These are phyloP conservation scores for Rosa rugosa DNA, from an alignment of 306 rosid species.

Conservation along the genomic window DNA sequence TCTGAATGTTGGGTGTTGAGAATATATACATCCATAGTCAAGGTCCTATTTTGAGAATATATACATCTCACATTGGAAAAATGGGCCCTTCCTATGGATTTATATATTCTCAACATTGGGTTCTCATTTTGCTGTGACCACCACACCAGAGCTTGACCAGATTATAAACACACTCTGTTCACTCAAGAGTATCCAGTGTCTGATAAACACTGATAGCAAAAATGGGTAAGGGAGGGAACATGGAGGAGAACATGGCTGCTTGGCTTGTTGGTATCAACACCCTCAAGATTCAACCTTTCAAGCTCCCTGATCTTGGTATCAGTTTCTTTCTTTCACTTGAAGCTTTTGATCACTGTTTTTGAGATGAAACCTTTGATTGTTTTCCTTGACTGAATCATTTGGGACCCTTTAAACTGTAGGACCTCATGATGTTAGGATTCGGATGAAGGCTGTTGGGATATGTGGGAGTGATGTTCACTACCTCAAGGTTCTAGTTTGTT, in stretches of 20 bases:
- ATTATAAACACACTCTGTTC: background rate
- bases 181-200: background rate
- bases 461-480: conserved; percentile 97
- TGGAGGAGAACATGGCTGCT: conserved; percentile 82
- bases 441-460: conserved; percentile 92
- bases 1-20: background rate
- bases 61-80: no score
- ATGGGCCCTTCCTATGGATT: no score
- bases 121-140: background rate
- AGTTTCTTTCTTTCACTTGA: background rate
- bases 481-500: conserved; percentile 51
- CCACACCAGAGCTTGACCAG: background rate
- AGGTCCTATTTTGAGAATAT: no score
- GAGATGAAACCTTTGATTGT: background rate
- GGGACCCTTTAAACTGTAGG: conserved; percentile 39
- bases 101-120: no score
- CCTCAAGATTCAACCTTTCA: conserved; percentile 85
- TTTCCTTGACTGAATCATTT: background rate
- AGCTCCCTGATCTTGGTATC: conserved; percentile 74
- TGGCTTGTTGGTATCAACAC: conserved; percentile 75
- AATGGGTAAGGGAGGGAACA: conserved; percentile 73
- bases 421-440: conserved; percentile 67
- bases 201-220: conserved; percentile 16
- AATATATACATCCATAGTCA: no score
- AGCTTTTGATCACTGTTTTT: background rate